Percentiles rank a stretch among this genome's conserved stretches.
These are phyloP conservation scores for Colletotrichum trifolii DNA, from an alignment of 2,329 filamentous ascomycete genomes.

Conservation along the genomic window DNA sequence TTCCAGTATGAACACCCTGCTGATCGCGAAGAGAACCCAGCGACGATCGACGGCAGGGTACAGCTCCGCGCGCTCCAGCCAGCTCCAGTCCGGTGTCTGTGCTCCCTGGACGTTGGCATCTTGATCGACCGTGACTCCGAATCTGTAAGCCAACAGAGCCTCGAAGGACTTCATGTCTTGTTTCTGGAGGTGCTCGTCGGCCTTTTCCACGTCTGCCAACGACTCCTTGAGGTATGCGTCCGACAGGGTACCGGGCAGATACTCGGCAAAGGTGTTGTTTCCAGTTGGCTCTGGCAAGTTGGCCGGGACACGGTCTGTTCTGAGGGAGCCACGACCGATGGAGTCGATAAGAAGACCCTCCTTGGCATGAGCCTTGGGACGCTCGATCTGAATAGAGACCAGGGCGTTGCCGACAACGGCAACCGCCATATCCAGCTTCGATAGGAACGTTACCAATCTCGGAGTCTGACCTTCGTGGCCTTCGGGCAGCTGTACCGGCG, in stretches of 20 bases:
- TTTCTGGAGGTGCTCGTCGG: constrained; percentile 59
- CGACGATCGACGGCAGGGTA: constrained; percentile 71
- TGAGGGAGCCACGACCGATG: constrained; percentile 69
- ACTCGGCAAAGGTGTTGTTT: constrained; percentile 37
- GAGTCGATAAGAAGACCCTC: constrained; percentile 78
- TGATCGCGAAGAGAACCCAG: constrained; percentile 73
- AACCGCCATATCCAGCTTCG: constrained; percentile 73
- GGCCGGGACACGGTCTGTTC: constrained; percentile 28
- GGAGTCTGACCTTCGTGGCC: constrained; percentile 45
- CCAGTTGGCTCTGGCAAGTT: constrained; percentile 25
- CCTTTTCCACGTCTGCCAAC: constrained; percentile 55
- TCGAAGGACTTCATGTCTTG: constrained; percentile 63
- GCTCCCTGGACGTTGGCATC: constrained; percentile 38
- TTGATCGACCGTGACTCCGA: constrained; percentile 43
- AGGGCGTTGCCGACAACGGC: constrained; percentile 73
- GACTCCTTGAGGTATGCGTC: constrained; percentile 61
- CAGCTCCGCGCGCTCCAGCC: constrained; percentile 52
- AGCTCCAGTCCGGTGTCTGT: constrained; percentile 60
- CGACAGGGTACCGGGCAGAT: constrained; percentile 62
- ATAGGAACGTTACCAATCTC: constrained; percentile 69
- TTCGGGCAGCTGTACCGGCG: constrained; percentile 56
- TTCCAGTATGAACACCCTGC: constrained; percentile 69
- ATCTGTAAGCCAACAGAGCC: constrained; percentile 58
- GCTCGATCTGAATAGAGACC: constrained; percentile 76
- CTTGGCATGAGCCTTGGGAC: constrained; percentile 65